These are phyloP conservation scores for Zygoascus sp. DNA, from an alignment of 1,139 yeast species.

Conservation along the genomic window DNA sequence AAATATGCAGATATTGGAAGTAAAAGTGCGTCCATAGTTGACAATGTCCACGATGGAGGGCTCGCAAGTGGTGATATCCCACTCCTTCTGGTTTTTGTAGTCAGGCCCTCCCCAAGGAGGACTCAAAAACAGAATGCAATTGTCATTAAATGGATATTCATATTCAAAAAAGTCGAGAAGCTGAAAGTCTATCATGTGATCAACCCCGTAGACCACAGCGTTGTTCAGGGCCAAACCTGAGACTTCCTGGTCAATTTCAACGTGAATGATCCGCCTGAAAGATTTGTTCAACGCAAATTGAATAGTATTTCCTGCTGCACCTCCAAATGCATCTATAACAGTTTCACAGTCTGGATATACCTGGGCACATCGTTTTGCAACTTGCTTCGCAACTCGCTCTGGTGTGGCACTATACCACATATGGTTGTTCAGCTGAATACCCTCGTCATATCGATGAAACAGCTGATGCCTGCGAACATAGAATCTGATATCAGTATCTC, in stretches of 20 bases:
- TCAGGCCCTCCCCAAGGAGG: conserved; percentile 98
- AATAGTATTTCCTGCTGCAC: conserved; percentile 92
- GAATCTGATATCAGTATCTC: conserved; percentile 38
- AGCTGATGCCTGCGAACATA: conserved; percentile 57
- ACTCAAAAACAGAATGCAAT: conserved; percentile 69
- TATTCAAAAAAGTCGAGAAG: conserved; percentile 25
- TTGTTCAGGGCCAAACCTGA: conserved; percentile 66
- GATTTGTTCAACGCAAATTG: conserved; percentile 49
- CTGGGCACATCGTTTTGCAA: conserved; percentile 54
- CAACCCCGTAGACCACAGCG: conserved; percentile 64
- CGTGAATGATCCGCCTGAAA: conserved; percentile 47
- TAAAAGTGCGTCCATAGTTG: conserved; percentile 44
- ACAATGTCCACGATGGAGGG: conserved; percentile 31
- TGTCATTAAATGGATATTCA: conserved; percentile 26
- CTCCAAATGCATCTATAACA: conserved; percentile 74
- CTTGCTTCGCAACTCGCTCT: conserved; percentile 56
- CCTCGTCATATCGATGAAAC: conserved; percentile 61
- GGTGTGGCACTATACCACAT: conserved; percentile 94
- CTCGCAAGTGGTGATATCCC: conserved; percentile 42
- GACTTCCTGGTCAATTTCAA: conserved; percentile 62
- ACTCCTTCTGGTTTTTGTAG: conserved; percentile 46
- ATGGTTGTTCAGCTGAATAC: conserved; percentile 67
- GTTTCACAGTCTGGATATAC: conserved; percentile 46
- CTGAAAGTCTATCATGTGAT: conserved; percentile 28
- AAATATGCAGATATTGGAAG: conserved; percentile 59